These are phyloP conservation scores for Cladosporium oxysporum DNA, from an alignment of 2,329 filamentous ascomycete genomes.

Conservation along the genomic window DNA sequence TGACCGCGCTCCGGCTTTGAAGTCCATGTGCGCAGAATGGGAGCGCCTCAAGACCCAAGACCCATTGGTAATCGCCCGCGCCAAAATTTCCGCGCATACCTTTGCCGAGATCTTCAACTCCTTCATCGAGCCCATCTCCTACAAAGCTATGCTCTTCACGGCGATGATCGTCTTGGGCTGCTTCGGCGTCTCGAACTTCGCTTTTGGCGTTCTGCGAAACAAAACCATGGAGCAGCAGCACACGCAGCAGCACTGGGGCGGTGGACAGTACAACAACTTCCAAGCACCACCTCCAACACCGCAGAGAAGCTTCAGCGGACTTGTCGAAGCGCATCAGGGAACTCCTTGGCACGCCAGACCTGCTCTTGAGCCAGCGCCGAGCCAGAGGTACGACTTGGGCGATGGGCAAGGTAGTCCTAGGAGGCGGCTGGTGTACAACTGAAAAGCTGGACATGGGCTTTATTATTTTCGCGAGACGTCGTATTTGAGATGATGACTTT, in stretches of 20 bases:
- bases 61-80: conserved; percentile 72
- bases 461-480: background rate
- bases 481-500: background rate
- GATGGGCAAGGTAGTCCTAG: conserved; percentile 38
- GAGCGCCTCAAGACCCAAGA: conserved; percentile 84
- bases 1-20: conserved; percentile 70
- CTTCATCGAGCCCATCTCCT: conserved; percentile 86
- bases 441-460: conserved; percentile 9
- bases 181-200: conserved; percentile 60
- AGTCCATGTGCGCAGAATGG: conserved; percentile 76
- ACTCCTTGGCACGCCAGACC: conserved; percentile 36
- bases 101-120: conserved; percentile 92
- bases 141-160: conserved; percentile 71
- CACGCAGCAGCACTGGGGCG: conserved; percentile 23
- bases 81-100: conserved; percentile 80
- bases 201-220: conserved; percentile 57
- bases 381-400: conserved; percentile 33
- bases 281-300: conserved; percentile 37
- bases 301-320: conserved; percentile 35
- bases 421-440: conserved; percentile 36
- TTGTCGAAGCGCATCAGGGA: conserved; percentile 20
- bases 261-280: background rate
- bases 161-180: conserved; percentile 51
- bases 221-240: conserved; percentile 36
- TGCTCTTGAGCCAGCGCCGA: conserved; percentile 37